Conservation (phyloP, 2,329 filamentous ascomycete genomes). For the Talaromyces sp. region DNA sequence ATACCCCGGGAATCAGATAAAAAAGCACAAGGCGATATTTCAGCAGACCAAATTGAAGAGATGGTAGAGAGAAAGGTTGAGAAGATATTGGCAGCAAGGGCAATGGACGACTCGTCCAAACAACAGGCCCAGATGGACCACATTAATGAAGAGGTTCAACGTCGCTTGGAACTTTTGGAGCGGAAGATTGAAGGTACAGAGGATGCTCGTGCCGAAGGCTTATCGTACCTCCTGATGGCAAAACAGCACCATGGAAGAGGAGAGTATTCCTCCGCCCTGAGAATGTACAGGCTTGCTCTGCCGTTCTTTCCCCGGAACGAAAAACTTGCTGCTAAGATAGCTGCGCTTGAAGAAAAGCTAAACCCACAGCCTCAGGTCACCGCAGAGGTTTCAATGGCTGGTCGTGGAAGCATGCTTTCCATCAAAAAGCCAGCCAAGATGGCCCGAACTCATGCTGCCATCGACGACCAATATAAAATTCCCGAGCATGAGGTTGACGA, state of each 20-base stretch:
- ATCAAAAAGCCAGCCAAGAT: constrained; percentile 21
- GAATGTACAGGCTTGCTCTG: constrained; percentile 78
- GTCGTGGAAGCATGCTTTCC: constrained; percentile 28
- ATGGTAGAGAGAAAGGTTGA: constrained; percentile 88
- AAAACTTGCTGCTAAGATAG: constrained; percentile 60
- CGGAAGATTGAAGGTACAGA: constrained; percentile 74
- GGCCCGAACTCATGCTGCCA: constrained; percentile 21
- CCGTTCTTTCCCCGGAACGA: constrained; percentile 81
- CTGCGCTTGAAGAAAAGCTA: constrained; percentile 47
- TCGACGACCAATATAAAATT: constrained; percentile 28
- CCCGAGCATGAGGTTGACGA: constrained; percentile 17
- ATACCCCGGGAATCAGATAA: constrained; percentile 27
- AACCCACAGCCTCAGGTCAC: constrained; percentile 18
- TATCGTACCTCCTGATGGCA: constrained; percentile 83
- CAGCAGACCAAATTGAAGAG: constrained; percentile 74
- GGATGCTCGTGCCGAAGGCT: constrained; percentile 70
- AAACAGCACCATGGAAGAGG: constrained; percentile 83
- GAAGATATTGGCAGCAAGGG: constrained; percentile 77
- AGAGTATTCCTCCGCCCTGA: constrained; percentile 69
- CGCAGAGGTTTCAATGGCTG: constrained; percentile 13
- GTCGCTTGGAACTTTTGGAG: constrained; percentile 76
- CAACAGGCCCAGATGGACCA: constrained; percentile 40
- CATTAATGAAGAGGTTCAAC: constrained; percentile 72
- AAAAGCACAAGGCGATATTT: constrained; percentile 48
- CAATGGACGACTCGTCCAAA: constrained; percentile 49